Percentiles rank a stretch among this genome's conserved stretches.
Evolutionary conservation across 805 yeast species (phyloP).

Genomic region (Vanderwaltozyma polyspora): DNA sequence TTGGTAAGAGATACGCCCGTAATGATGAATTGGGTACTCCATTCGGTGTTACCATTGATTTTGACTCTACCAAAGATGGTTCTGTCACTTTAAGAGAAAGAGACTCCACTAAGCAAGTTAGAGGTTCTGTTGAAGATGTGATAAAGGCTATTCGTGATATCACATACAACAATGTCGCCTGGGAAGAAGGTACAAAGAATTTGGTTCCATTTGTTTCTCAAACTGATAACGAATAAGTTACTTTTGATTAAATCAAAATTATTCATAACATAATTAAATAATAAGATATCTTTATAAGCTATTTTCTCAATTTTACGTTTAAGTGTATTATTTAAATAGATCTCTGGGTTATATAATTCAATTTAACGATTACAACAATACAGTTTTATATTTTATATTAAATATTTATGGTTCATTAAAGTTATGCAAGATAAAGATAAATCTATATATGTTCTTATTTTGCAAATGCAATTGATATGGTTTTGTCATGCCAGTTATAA

Average conservation of each 20-base stretch:
- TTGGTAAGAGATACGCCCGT: constrained; percentile 95
- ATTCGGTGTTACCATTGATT: constrained; percentile 92
- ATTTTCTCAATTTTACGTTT: neutral
- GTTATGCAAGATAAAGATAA: no score
- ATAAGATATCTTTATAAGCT: neutral
- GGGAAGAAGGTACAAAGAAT: constrained; percentile 75
- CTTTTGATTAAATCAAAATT: neutral
- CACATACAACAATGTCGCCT: constrained; percentile 59
- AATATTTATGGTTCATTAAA: no score
- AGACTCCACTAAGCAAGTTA: constrained; percentile 89
- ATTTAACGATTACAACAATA: no score
- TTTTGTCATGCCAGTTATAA: constrained; percentile 6
- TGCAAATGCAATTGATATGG: constrained; percentile 22
- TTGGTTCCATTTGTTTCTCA: constrained; percentile 66
- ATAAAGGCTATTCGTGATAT: constrained; percentile 63
- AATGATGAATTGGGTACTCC: constrained; percentile 98
- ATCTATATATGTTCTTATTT: no score
- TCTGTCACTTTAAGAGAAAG: constrained; percentile 93
- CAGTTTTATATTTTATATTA: no score
- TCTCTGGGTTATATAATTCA: no score
- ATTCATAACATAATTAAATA: neutral
- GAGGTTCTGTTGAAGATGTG: constrained; percentile 74
- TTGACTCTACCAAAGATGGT: constrained; percentile 75
- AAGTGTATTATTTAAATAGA: neutral
- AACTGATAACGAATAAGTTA: constrained; percentile 27